Evolutionary conservation across 768 basidiomycete species (phyloP), one percentile per base, ranked within the genome.

Genomic region (Lentinus brumalis): DNA sequence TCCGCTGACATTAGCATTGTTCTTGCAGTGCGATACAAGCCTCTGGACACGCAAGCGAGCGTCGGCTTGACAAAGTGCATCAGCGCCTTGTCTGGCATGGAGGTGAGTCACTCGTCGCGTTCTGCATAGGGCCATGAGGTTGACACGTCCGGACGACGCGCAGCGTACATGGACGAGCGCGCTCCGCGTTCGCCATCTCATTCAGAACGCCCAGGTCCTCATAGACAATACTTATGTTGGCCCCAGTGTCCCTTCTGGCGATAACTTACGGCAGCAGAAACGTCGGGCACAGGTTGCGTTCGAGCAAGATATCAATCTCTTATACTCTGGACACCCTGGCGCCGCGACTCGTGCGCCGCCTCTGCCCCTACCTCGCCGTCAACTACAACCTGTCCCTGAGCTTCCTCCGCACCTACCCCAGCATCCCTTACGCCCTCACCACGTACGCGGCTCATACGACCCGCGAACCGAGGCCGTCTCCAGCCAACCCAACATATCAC

Each of bases 141-240:
- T 16, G n/a, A 14, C 9, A 15, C 18, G 4, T 16, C 41, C 29
- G 8, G 16, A 7, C 8, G 11, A 38, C 66, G 18, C 57, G 64
- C 49, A 89, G 88, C 74, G 78, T 50, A 81, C 86, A 41, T 91
- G 89, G 89, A 85, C 88, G 4, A 85, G 81, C 66, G 88, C 88
- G 18, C 76, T 79, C n/a, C 83, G 88, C 40, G 83, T 86, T 44
- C 84, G 82, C 75, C 87, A 88, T 52, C 75, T 91, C 44, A 74
- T 91, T 55, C 83, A 86, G 70, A 87, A 88, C n/a, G 87, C 83
- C 35, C 83, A 86, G 67, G 75, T 89, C 42, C 81, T 83, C 46
- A 75, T 83, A 21, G 77, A 83, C 60, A 55, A 62, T 14, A 41
- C 60, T 1, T 53, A 44, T 42, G 35, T 49, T 26, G 21, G 26